A percentile compares a stretch with the other conserved stretches of the same genome.
Conservation (phyloP, 208 protist species). For the Crithidia fasciculata region DNA sequence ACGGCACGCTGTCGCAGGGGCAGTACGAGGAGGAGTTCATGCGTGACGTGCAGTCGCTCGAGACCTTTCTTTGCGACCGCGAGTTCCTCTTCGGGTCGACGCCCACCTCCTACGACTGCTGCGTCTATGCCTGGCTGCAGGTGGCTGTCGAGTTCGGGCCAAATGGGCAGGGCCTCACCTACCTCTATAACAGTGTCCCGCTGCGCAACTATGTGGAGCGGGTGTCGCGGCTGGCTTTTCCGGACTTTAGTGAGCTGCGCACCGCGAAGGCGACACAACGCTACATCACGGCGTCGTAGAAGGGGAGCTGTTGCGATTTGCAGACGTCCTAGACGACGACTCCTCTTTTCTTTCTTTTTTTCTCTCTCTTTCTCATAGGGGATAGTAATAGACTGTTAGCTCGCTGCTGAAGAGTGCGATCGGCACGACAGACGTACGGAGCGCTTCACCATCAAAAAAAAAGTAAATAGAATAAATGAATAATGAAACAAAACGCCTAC, state of each 20-base stretch:
- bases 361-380: neutral
- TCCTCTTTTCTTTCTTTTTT: slow-evolving; percentile 8
- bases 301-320: too few species aligned
- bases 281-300: slow-evolving; percentile 44
- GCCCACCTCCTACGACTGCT: slow-evolving; percentile 75
- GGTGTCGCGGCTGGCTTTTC: slow-evolving; percentile 60
- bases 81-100: slow-evolving; percentile 59
- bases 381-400: neutral
- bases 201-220: slow-evolving; percentile 59
- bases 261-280: slow-evolving; percentile 47
- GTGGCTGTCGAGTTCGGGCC: slow-evolving; percentile 54
- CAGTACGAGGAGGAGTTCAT: slow-evolving; percentile 69
- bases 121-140: slow-evolving; percentile 73
- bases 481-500: too few species aligned
- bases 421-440: too few species aligned
- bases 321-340: too few species aligned
- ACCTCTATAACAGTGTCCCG: slow-evolving; percentile 42
- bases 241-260: slow-evolving; percentile 54
- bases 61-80: slow-evolving; percentile 43
- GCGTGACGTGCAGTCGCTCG: slow-evolving; percentile 62
- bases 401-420: neutral
- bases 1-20: slow-evolving; percentile 48
- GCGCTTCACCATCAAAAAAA: too few species aligned
- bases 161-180: slow-evolving; percentile 49
- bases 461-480: too few species aligned